These are phyloP conservation scores for Telfairia occidentalis DNA, from an alignment of 331 rosid genomes.

Conservation along the genomic window DNA sequence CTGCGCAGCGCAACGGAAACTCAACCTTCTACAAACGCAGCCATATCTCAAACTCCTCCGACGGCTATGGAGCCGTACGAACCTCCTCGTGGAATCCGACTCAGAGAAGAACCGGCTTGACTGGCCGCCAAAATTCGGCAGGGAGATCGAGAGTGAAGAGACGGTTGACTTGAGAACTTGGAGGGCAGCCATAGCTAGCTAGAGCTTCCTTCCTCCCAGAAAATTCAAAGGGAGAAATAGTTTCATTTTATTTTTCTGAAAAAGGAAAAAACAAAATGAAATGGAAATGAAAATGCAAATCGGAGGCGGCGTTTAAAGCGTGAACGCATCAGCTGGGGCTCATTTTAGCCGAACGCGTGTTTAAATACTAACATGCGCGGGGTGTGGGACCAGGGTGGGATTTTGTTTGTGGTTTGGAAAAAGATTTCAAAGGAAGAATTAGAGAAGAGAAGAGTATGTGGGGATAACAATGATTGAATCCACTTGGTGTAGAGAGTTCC, in stretches of 20 bases:
- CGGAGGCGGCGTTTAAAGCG: conserved; percentile 23
- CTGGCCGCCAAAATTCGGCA: conserved; percentile 33
- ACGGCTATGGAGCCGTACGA: conserved; percentile 21
- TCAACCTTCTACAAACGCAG: conserved; percentile 19
- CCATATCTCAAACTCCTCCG: conserved; percentile 16
- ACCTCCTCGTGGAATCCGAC: conserved; percentile 27
- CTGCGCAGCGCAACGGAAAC: conserved; percentile 44
- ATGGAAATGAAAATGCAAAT: conserved; percentile 23
- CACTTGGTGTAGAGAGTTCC: background rate
- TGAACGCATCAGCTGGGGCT: background rate
- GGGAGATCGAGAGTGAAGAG: conserved; percentile 44
- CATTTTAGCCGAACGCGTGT: background rate
- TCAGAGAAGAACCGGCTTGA: conserved; percentile 27
- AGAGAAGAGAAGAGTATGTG: background rate
- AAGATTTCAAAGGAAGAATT: too few relatives aligned
- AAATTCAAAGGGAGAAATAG: conserved; percentile 8
- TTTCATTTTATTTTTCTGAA: background rate
- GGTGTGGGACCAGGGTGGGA: background rate
- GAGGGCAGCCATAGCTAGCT: conserved; percentile 44
- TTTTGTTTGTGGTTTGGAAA: background rate
- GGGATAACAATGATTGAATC: background rate
- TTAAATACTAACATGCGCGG: background rate
- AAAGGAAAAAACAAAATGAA: background rate
- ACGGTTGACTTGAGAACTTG: conserved; percentile 44
- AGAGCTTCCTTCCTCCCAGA: background rate